Conservation (phyloP, 1,284 basidiomycete species). For the Puccinia sorghi region DNA sequence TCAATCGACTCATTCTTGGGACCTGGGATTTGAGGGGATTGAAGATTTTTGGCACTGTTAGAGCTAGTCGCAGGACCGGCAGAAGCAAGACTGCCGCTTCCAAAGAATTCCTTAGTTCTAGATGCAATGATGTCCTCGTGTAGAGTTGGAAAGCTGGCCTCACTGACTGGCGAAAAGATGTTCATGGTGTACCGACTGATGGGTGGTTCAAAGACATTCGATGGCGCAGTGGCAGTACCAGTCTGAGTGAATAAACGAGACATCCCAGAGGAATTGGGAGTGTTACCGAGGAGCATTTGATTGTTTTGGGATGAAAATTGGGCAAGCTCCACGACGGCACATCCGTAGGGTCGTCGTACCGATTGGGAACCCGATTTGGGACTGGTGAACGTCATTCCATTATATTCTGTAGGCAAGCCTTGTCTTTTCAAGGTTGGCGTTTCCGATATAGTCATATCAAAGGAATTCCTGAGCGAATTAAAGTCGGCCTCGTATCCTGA, state of each 20-base stretch:
- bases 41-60: background rate
- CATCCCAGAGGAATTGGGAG: slow-evolving; percentile 60
- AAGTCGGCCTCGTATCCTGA: slow-evolving; percentile 38
- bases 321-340: slow-evolving; percentile 82
- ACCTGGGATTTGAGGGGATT: slow-evolving; percentile 64
- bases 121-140: slow-evolving; percentile 90
- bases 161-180: slow-evolving; percentile 78
- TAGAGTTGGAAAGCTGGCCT: slow-evolving; percentile 83
- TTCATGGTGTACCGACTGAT: slow-evolving; percentile 75
- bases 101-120: slow-evolving; percentile 77
- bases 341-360: slow-evolving; percentile 86
- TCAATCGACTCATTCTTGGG: slow-evolving; percentile 58
- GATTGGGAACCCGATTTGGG: slow-evolving; percentile 51
- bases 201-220: slow-evolving; percentile 33
- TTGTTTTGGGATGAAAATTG: slow-evolving; percentile 67
- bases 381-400: slow-evolving; percentile 52
- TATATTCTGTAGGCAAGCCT: slow-evolving; percentile 30
- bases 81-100: slow-evolving; percentile 56
- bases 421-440: slow-evolving; percentile 22
- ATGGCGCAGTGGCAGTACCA: background rate
- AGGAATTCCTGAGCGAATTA: slow-evolving; percentile 45
- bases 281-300: slow-evolving; percentile 52
- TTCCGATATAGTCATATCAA: slow-evolving; percentile 34
- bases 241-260: slow-evolving; percentile 62
- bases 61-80: slow-evolving; percentile 14